Conservation (phyloP, 2,329 filamentous ascomycete genomes). For the Boeremia lycopersici region DNA sequence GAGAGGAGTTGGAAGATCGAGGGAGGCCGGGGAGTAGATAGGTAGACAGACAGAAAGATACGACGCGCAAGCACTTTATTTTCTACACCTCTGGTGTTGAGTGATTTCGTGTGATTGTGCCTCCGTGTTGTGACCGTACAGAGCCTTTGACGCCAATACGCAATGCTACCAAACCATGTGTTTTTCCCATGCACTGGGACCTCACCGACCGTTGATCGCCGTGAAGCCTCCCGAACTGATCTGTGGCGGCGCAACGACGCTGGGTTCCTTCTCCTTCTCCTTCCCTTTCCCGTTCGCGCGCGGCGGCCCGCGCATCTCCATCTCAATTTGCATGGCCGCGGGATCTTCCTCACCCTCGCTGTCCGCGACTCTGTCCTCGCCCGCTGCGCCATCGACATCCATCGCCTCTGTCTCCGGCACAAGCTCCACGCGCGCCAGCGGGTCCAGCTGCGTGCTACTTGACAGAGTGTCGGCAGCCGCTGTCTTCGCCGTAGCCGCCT, state of each 20-base stretch:
- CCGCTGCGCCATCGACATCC: conserved; percentile 7
- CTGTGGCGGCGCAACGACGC: background rate
- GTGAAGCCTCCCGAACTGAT: conserved; percentile 37
- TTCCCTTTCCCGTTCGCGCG: conserved; percentile 16
- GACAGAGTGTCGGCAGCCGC: background rate
- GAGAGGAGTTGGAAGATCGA: conserved; percentile 8
- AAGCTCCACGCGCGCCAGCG: conserved; percentile 18
- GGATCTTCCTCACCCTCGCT: conserved; percentile 39
- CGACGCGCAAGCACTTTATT: background rate
- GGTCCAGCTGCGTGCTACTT: conserved; percentile 17
- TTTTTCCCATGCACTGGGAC: background rate
- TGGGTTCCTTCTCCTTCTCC: background rate
- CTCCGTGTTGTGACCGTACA: background rate
- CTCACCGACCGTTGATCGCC: conserved; percentile 40
- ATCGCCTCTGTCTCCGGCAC: conserved; percentile 13
- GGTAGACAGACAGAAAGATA: background rate
- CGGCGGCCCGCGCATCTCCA: conserved; percentile 46
- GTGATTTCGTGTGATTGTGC: too few species aligned
- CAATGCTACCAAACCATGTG: background rate
- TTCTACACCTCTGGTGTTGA: too few species aligned
- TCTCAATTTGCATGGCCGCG: conserved; percentile 48
- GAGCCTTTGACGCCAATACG: background rate
- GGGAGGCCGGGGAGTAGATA: conserved; percentile 6
- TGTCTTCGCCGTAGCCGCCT: background rate
- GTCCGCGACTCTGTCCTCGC: conserved; percentile 20